phyloP scores from a whole-genome alignment of 139 green algal species.

The Tetradesmus obliquus region DNA sequence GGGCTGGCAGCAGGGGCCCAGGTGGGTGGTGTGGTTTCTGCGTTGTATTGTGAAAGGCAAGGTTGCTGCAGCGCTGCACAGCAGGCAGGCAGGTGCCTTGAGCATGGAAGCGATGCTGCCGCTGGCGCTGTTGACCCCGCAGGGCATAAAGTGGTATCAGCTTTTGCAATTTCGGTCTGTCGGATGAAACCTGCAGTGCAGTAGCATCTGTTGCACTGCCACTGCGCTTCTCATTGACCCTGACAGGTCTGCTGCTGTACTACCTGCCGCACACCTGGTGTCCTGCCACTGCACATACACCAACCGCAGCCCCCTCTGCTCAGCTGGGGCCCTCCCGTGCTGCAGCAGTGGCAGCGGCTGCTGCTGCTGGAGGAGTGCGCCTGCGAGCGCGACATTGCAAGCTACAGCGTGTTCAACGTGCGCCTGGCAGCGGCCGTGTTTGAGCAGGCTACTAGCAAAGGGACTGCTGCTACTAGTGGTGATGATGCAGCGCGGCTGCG shows the following conservation, averaged over 20 bases:
- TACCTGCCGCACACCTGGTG: too few relatives aligned
- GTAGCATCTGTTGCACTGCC: too few relatives aligned
- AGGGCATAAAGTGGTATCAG: too few relatives aligned
- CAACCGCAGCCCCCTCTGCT: neutral
- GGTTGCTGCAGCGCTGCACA: too few relatives aligned
- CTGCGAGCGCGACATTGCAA: slow-evolving; percentile 11
- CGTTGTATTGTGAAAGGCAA: neutral
- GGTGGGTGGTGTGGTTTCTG: neutral
- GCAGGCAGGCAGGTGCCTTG: too few relatives aligned
- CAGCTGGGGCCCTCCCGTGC: neutral
- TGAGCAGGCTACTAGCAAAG: neutral
- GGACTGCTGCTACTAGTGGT: neutral
- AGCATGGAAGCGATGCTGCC: neutral
- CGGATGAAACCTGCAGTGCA: too few relatives aligned
- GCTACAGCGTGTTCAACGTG: slow-evolving; percentile 20
- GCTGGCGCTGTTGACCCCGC: too few relatives aligned
- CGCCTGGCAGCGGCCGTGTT: slow-evolving; percentile 13
- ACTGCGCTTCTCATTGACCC: too few relatives aligned
- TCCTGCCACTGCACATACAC: too few relatives aligned
- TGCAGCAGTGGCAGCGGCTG: slow-evolving; percentile 39
- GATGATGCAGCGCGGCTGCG: neutral
- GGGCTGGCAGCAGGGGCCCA: neutral
- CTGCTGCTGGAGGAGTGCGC: slow-evolving; percentile 35
- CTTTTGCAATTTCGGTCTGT: too few relatives aligned
- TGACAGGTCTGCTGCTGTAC: too few relatives aligned